Conservation (phyloP, 257 asterid genomes). For the Haberlea rhodopensis region DNA sequence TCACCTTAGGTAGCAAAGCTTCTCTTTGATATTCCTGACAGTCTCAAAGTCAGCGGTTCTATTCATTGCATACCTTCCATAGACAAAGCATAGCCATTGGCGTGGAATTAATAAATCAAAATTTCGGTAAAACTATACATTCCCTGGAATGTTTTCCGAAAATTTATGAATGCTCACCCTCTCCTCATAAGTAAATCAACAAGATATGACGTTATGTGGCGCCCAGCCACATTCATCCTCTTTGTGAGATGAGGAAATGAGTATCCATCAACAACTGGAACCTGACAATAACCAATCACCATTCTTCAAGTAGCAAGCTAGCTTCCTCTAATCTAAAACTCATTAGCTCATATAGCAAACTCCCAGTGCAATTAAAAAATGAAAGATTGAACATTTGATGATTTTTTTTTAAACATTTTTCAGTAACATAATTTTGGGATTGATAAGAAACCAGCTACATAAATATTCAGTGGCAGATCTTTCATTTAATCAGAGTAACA, state of each 20-base stretch:
- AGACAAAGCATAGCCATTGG: slow-evolving; percentile 25
- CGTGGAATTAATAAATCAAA: slow-evolving; percentile 20
- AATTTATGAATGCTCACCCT: slow-evolving; percentile 55
- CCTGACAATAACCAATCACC: slow-evolving; percentile 44
- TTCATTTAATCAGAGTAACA: background rate
- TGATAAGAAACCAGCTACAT: no score
- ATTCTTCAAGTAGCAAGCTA: slow-evolving; percentile 12
- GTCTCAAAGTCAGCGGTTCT: slow-evolving; percentile 91
- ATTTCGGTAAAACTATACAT: slow-evolving; percentile 11
- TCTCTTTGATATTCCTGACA: slow-evolving; percentile 91
- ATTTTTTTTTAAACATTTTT: no score
- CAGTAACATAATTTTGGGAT: no score
- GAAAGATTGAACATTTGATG: no score
- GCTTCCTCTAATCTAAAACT: background rate
- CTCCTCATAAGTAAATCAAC: slow-evolving; percentile 86
- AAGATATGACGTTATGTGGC: slow-evolving; percentile 90
- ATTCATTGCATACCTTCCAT: slow-evolving; percentile 88
- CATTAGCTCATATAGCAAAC: background rate
- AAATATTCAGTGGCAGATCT: background rate
- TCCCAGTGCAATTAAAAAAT: no score
- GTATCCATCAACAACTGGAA: slow-evolving; percentile 98
- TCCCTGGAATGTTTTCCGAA: slow-evolving; percentile 17
- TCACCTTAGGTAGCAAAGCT: slow-evolving; percentile 93
- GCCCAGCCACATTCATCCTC: slow-evolving; percentile 96
- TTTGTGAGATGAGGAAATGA: slow-evolving; percentile 97